Base-by-base conservation (phyloP, 192 early-diverging fungal species). In the Coemansia umbellata region DNA sequence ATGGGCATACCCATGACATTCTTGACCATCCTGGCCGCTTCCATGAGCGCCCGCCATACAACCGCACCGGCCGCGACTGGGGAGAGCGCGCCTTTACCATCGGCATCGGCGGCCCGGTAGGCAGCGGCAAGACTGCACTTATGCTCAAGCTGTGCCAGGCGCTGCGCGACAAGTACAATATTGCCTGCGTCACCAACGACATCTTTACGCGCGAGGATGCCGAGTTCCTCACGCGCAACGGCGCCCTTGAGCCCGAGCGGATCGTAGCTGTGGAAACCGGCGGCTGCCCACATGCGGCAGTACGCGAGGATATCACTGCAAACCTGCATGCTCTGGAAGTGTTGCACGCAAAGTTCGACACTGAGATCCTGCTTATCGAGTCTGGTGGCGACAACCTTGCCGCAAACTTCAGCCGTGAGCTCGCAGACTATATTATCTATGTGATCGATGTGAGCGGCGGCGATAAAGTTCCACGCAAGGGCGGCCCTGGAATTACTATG, bases 401-500 rank as follows among this genome's bases (percentile, higher is more conserved):
- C 18, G 89, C 89, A 13, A 91, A 91, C 64, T 91, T 89, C 43
- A 85, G 84, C 47, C 77, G 85, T 42, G 82, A 81, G 57, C 66
- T 81, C 65, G 92, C 94, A 3, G 94, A 94, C 63, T 97, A 84
- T 58, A 97, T 93, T 61, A 94, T 97, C 49, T 97, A 95, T 63
- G 94, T 97, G 17, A 98, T 98, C 66, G 95, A 98, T 63, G 93
- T 95, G 27, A 90, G 91, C 31, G 93, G 95, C 55, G 95, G 95
- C 41, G 93, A 95, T 66, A 98, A 98, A 70, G 86, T 98, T 35
- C 95, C 95, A 37, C 84, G 95, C 31, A 98, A 98, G 80, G 95
- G 95, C 44, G 95, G 95, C 6, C 93, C 93, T n/a, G 95, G 95
- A 51, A 98, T 95, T 53, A 95, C 92, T 5, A 91, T 95, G 67